phyloP scores from a whole-genome alignment of 148 eudicot species.

The Nyssa sinensis region DNA sequence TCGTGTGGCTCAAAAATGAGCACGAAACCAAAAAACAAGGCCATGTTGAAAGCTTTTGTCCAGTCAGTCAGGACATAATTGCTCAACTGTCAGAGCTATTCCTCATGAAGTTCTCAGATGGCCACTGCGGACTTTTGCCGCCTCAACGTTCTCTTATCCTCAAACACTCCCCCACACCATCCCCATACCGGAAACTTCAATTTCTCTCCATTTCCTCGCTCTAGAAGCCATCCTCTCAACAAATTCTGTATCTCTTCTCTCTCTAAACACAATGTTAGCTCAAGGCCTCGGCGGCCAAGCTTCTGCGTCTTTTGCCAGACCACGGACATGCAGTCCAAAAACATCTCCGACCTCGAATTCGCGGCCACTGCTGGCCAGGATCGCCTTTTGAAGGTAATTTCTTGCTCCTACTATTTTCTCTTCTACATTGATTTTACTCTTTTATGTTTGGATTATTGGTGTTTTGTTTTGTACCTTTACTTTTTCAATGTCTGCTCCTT shows the following conservation, averaged over 20 bases:
- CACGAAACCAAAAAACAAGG: too few species aligned
- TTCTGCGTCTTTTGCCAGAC: slow-evolving; percentile 35
- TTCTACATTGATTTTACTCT: not conserved
- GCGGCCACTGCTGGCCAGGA: slow-evolving; percentile 54
- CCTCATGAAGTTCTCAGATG: too few species aligned
- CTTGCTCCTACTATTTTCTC: not conserved
- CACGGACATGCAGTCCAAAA: slow-evolving; percentile 32
- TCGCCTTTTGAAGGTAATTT: slow-evolving; percentile 61
- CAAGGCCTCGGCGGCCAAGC: slow-evolving; percentile 16
- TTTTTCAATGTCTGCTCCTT: not conserved
- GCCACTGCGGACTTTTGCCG: slow-evolving; percentile 6
- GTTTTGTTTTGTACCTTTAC: not conserved
- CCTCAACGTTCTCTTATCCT: slow-evolving; percentile 22
- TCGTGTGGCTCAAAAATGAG: too few species aligned
- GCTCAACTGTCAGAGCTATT: too few species aligned
- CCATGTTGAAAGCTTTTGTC: too few species aligned
- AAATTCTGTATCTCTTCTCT: not conserved
- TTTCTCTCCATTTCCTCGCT: slow-evolving; percentile 3
- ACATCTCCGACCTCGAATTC: too few species aligned
- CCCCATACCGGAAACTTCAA: slow-evolving; percentile 8
- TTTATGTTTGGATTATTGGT: not conserved
- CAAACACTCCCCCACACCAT: slow-evolving; percentile 1
- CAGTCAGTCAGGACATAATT: too few species aligned
- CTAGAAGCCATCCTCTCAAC: not conserved
- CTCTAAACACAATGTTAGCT: not conserved